phyloP scores from a whole-genome alignment of 306 rosid species.

The Gynostemma pentaphyllum region DNA sequence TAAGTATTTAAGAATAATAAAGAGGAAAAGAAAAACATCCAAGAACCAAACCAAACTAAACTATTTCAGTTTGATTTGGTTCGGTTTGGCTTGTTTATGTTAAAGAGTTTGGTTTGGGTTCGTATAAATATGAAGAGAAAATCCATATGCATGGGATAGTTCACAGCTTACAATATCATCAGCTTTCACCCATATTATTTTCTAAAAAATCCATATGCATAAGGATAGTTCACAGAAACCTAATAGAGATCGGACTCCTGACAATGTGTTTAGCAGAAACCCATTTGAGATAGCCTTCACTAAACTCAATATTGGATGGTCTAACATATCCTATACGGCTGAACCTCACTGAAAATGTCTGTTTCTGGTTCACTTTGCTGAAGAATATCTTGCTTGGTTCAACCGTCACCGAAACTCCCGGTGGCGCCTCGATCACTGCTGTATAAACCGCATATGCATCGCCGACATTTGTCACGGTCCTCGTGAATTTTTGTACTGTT shows the following conservation, averaged over 20 bases:
- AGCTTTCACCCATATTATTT: too few relatives aligned
- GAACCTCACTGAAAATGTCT: conserved; percentile 24
- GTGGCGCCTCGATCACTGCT: conserved; percentile 31
- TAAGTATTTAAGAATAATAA: too few relatives aligned
- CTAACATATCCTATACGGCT: background rate
- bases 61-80: too few relatives aligned
- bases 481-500: conserved; percentile 8
- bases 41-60: too few relatives aligned
- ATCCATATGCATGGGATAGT: too few relatives aligned
- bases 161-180: too few relatives aligned
- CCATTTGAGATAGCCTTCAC: conserved; percentile 4
- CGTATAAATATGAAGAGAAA: too few relatives aligned
- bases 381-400: conserved; percentile 35
- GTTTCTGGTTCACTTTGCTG: conserved; percentile 44
- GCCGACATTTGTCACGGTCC: conserved; percentile 73
- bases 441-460: conserved; percentile 32
- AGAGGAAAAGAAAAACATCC: too few relatives aligned
- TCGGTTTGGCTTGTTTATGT: too few relatives aligned
- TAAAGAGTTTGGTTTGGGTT: too few relatives aligned
- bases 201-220: too few relatives aligned
- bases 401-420: conserved; percentile 41
- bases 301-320: background rate
- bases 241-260: conserved; percentile 8
- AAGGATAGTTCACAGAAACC: background rate
- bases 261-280: background rate